phyloP scores from a whole-genome alignment of 2,329 filamentous ascomycete genomes.

The Apiospora aurea region DNA sequence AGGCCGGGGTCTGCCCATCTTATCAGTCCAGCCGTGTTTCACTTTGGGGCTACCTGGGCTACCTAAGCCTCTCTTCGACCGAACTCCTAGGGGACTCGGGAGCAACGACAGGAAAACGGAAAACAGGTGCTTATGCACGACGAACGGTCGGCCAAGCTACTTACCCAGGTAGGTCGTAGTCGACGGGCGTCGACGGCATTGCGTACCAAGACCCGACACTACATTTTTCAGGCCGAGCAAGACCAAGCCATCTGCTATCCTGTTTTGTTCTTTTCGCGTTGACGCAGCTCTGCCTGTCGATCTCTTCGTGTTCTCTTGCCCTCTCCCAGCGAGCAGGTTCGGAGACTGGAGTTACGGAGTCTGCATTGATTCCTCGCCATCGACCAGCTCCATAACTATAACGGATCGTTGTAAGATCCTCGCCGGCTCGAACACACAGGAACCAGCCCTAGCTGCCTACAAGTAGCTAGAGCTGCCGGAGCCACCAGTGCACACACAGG shows the following conservation, averaged over 20 bases:
- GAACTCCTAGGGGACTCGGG: not conserved
- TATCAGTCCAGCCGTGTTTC: constrained; percentile 5
- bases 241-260: not conserved
- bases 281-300: not conserved
- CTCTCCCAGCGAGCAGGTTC: constrained; percentile 1
- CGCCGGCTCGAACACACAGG: constrained; percentile 16
- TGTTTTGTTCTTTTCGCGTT: not conserved
- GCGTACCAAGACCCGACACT: not conserved
- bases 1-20: not conserved
- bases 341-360: not conserved
- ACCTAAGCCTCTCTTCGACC: not conserved
- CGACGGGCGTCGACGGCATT: not conserved
- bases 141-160: not conserved
- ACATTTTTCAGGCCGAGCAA: not conserved
- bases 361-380: constrained; percentile 3
- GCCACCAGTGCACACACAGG: not conserved
- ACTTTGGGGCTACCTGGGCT: constrained; percentile 7
- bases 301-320: not conserved
- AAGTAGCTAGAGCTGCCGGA: constrained; percentile 14
- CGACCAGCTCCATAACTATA: constrained; percentile 16
- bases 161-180: not conserved
- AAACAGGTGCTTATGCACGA: not conserved
- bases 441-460: constrained; percentile 6
- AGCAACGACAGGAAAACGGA: not conserved
- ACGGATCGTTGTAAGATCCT: constrained; percentile 21